These are phyloP conservation scores for Helianthus tuberosus DNA, from an alignment of 129 eudicot species.

Conservation along the genomic window DNA sequence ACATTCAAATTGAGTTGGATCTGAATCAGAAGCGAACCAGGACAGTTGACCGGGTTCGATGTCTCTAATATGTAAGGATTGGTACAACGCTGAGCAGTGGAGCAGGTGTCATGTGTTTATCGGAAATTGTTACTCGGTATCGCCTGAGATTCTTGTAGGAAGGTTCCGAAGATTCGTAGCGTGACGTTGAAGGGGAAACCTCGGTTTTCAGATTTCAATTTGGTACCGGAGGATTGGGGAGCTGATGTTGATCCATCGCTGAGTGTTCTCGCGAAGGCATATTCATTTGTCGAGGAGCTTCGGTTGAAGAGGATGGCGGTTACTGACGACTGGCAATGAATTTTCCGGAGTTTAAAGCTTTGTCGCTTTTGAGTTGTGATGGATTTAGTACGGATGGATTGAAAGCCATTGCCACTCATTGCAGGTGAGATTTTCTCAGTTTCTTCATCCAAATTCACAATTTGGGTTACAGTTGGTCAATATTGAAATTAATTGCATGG, in stretches of 20 bases:
- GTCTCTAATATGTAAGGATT: slow-evolving; percentile 73
- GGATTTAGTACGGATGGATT: slow-evolving; percentile 86
- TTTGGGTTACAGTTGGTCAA: no score
- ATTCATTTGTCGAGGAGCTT: slow-evolving; percentile 80
- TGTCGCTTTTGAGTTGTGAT: slow-evolving; percentile 76
- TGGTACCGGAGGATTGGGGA: slow-evolving; percentile 78
- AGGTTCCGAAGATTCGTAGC: no score
- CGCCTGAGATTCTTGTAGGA: no score
- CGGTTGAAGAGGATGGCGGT: slow-evolving; percentile 80
- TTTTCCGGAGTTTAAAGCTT: slow-evolving; percentile 53
- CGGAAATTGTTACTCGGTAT: no score
- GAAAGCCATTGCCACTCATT: slow-evolving; percentile 72
- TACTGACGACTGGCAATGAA: slow-evolving; percentile 63
- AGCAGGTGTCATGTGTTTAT: slow-evolving; percentile 66
- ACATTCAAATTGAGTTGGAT: no score
- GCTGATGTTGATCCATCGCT: slow-evolving; percentile 72
- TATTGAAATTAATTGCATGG: no score
- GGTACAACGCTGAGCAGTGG: slow-evolving; percentile 87
- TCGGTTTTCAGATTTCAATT: slow-evolving; percentile 79
- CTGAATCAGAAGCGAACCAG: slow-evolving; percentile 26
- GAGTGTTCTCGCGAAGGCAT: slow-evolving; percentile 52
- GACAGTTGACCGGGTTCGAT: slow-evolving; percentile 37
- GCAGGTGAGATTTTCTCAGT: slow-evolving; percentile 90
- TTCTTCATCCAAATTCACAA: no score
- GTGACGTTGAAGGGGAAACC: no score